Evolutionary conservation across 352 stramenopile species (phyloP), one percentile per base, ranked within the genome.

Genomic region (Globisporangium cederbergense): DNA sequence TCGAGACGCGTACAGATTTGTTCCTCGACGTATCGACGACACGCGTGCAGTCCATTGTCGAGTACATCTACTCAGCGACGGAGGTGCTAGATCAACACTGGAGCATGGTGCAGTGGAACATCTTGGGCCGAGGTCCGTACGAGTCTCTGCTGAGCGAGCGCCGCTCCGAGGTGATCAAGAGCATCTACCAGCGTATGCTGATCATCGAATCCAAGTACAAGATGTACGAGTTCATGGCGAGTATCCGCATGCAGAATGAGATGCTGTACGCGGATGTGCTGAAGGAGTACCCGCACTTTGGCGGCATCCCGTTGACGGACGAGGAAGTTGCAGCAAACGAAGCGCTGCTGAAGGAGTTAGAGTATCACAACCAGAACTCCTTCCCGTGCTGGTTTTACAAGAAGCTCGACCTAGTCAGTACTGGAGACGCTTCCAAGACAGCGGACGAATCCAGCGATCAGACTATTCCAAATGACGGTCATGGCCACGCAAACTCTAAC

Each of bases 81-180:
- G 83, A 92, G 52, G 82, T 91, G 34, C 64, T 94, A 58, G 86
- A 94, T 64, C 81, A 93, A 67, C 83, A 92, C 53, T 83, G 86
- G 74, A 91, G 82, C 43, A 94, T 93, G 83, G 83, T 93, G 18
- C 86, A 94, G 71, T 94, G 86, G 86, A 94, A 94, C 45, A 93
- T 94, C 54, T 60, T 94, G 2, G 86, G 86, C 3, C 69, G 86
- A 54, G 86, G 86, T 3, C 83, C 83, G 6, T 94, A 94, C 69
- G 83, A 89, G 66, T 90, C 82, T 40, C 72, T 94, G n/a, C 79
- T 79, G 40, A 64, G 62, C 5, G 74, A 83, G 1, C 73, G 83
- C 28, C 78, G 83, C 5, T 68, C 58, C 3, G 86, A 94, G 47
- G 83, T 94, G 9, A 81, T 94, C 47, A 60, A 75, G 45, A 92